phyloP scores from a whole-genome alignment of 305 asterid species.

The Ilex paraguariensis region DNA sequence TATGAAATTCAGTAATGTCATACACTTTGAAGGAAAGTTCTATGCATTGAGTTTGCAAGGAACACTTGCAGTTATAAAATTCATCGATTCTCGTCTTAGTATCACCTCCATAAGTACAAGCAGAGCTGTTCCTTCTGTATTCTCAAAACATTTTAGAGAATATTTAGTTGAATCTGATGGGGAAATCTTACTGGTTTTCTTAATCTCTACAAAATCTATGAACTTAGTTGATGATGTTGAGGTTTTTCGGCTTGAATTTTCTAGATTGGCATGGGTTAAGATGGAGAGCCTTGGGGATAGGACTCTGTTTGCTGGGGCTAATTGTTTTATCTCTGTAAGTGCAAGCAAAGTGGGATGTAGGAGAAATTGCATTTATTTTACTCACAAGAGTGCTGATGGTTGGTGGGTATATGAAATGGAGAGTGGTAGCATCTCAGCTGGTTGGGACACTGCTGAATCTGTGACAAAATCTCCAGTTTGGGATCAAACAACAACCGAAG shows the following conservation, averaged over 20 bases:
- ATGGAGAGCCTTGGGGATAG: constrained; percentile 30
- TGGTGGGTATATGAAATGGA: constrained; percentile 39
- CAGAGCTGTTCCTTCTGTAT: constrained; percentile 29
- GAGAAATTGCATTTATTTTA: constrained; percentile 33
- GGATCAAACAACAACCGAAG: constrained; percentile 3
- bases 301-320: constrained; percentile 32
- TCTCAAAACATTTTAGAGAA: constrained; percentile 30
- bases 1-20: constrained; percentile 19
- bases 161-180: constrained; percentile 35
- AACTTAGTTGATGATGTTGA: constrained; percentile 34
- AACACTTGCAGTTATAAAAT: constrained; percentile 34
- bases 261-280: constrained; percentile 27
- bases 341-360: constrained; percentile 35
- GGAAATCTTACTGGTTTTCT: constrained; percentile 39
- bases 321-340: constrained; percentile 26
- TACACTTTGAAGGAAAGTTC: constrained; percentile 30
- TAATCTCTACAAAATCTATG: constrained; percentile 26
- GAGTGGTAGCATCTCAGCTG: constrained; percentile 16
- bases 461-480: constrained; percentile 8
- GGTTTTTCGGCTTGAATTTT: constrained; percentile 32
- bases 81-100: constrained; percentile 17
- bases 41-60: constrained; percentile 47
- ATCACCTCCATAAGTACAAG: constrained; percentile 22
- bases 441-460: constrained; percentile 4
- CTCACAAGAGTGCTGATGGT: constrained; percentile 13